phyloP scores from a whole-genome alignment of 1,139 yeast genomes.

The Saccharomycopsis crataegensis region DNA sequence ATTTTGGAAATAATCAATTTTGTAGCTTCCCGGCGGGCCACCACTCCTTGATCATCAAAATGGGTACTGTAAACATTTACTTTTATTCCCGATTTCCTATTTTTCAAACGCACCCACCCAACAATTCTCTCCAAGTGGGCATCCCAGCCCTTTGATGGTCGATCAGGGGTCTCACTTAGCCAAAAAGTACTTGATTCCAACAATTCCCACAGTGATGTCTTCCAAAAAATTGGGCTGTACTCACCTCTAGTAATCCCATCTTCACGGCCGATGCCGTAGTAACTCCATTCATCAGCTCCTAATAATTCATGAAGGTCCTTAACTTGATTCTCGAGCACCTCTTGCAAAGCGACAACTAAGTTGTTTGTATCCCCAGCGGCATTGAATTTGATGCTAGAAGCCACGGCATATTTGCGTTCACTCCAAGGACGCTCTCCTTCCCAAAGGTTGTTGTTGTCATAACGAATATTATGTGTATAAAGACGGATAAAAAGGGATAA shows the following conservation, averaged over 20 bases:
- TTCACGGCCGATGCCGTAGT: conserved; percentile 40
- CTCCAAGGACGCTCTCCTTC: conserved; percentile 40
- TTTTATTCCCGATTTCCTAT: conserved; percentile 24
- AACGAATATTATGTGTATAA: conserved; percentile 49
- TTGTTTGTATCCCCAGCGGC: conserved; percentile 30
- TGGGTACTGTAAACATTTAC: conserved; percentile 49
- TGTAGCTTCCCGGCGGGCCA: conserved; percentile 42
- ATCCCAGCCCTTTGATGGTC: conserved; percentile 50
- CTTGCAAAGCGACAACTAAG: conserved; percentile 45
- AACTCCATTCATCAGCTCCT: conserved; percentile 31
- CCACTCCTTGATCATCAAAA: conserved; percentile 46
- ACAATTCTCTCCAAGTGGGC: conserved; percentile 43
- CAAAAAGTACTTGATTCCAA: conserved; percentile 34
- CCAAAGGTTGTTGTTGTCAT: conserved; percentile 32
- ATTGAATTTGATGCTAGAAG: conserved; percentile 32
- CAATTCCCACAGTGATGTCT: conserved; percentile 32
- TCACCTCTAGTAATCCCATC: conserved; percentile 42
- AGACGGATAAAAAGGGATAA: conserved; percentile 26
- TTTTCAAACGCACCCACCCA: conserved; percentile 35
- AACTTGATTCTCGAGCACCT: conserved; percentile 46
- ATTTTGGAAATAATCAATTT: conserved; percentile 38
- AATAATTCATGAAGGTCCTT: conserved; percentile 35
- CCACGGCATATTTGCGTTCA: conserved; percentile 33
- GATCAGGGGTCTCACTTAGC: conserved; percentile 42
- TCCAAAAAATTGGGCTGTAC: conserved; percentile 38